Evolutionary conservation across 75 land plant genomes (phyloP), one percentile per base, ranked within the genome.

Genomic region (Pinus tabuliformis): DNA sequence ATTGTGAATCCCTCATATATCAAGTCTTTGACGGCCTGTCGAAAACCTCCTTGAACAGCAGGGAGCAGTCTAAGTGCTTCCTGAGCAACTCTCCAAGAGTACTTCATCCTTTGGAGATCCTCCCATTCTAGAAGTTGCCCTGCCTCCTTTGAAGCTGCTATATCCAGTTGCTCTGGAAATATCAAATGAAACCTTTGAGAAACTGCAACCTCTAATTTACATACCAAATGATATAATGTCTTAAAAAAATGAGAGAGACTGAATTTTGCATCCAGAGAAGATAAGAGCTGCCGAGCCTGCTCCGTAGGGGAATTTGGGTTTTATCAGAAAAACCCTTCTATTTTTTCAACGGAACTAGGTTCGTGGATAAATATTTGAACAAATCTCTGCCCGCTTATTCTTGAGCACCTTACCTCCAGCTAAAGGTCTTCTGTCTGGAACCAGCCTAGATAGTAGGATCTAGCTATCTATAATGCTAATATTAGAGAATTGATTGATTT

Each of bases 71-170:
- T 42, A 5, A 42, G 6, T 0, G 6, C 6, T 42, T 42, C 49
- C 49, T 42, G 0, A 42, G 6, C 92, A 1, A 75, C 85, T 54
- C 71, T 83, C 92, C 92, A 87, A 21, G 92, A 79, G 37, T 84
- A 85, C 78, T 90, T 87, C 90, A 87, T 84, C 45, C 77, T 78
- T 49, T 78, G 76, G 0, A 82, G 74, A 30, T 88, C 88, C 18
- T 80, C 85, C 88, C 83, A 80, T 3, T 68, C 59, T 30, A 82
- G 58, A 0, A 73, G 57, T 42, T 81, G 86, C 5, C 72, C 84
- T 3, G 58, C 18, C 20, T 71, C 22, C 26, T 86, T 89, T 4
- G 28, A 15, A 17, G 7, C 57, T 6, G 77, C 74, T 3, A 86
- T 72, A 57, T 83, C 80, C 79, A 42, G 49, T 42, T 42, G 49